Base-by-base conservation (phyloP, 768 basidiomycete species). In the Candolleomyces aberdarensis region DNA sequence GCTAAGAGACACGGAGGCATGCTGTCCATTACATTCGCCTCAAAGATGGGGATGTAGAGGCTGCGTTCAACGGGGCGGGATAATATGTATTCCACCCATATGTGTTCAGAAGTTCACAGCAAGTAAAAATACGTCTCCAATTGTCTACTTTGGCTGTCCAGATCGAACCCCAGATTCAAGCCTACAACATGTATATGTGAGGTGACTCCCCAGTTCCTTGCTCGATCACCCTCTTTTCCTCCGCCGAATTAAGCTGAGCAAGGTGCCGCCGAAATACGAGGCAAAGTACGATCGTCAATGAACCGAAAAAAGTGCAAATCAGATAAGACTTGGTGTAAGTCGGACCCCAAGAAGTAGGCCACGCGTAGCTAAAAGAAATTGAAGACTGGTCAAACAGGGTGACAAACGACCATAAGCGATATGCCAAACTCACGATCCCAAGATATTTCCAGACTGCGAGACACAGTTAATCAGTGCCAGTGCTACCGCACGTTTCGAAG, bases 401-500 rank as follows among this genome's bases (percentile, higher is more conserved):
- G 44, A 51, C 26, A n/a, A 29, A 61, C 14, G 51, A 47, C 52
- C 31, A 52, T 13, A 56, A 51, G 15, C 41, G 53, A 36, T 11
- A 61, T 41, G n/a, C 32, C 29, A 36, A 22, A 83, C 85, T 76
- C 78, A 95, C 78, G 92, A 87, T 63, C 94, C 94, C 47, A 86
- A 75, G 44, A 96, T 80, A 74, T 96, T 96, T 0, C 94, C 94
- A 3, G 92, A 78, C 67, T 92, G 87, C 9, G 88, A 88, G 68
- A 92, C 85, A 46, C 87, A 84, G 71, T 95, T 94, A 67, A 94
- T 84, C 62, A 91, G 74, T 1, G 92, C 94, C 53, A 96, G 78
- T 13, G 88, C 88, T n/a, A 94, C 88, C 2, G 94, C 90, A 5
- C 94, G 86, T 73, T 95, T 96, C n/a, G 88, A 85, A 5, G 92